A percentile compares a stretch with the other conserved stretches of the same genome.
phyloP scores from a whole-genome alignment of 2,329 filamentous ascomycete genomes.

The Pseudogymnoascus destructans region DNA sequence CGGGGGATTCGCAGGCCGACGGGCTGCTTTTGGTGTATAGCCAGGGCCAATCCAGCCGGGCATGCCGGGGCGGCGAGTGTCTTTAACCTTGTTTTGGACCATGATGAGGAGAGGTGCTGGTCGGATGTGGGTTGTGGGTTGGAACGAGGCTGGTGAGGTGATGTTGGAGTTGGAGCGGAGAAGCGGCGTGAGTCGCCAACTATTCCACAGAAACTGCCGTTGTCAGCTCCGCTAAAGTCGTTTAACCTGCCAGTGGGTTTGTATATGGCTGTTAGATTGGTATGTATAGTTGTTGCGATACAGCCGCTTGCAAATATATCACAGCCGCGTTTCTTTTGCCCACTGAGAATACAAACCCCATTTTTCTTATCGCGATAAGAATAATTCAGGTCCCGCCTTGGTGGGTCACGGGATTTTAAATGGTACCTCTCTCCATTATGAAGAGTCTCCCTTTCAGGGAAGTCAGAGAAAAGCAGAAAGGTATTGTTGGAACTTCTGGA shows the following conservation, averaged over 20 bases:
- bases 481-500: neutral
- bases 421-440: neutral
- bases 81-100: conserved; percentile 8
- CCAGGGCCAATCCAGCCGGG: conserved; percentile 5
- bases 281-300: neutral
- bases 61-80: conserved; percentile 6
- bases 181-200: neutral
- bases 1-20: neutral
- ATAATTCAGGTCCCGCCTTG: neutral
- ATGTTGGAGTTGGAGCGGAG: neutral
- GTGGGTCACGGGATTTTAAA: neutral
- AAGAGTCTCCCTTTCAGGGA: neutral
- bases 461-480: neutral
- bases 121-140: neutral
- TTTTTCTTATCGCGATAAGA: conserved; percentile 8
- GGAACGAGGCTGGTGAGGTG: neutral
- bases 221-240: neutral
- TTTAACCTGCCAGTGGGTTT: neutral
- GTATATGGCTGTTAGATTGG: neutral
- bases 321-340: neutral
- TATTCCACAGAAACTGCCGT: neutral
- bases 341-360: neutral
- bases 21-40: neutral
- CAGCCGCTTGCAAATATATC: neutral
- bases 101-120: neutral